Base-by-base conservation (phyloP, 1,284 basidiomycete genomes). In the Ceratobasidium sp. region DNA sequence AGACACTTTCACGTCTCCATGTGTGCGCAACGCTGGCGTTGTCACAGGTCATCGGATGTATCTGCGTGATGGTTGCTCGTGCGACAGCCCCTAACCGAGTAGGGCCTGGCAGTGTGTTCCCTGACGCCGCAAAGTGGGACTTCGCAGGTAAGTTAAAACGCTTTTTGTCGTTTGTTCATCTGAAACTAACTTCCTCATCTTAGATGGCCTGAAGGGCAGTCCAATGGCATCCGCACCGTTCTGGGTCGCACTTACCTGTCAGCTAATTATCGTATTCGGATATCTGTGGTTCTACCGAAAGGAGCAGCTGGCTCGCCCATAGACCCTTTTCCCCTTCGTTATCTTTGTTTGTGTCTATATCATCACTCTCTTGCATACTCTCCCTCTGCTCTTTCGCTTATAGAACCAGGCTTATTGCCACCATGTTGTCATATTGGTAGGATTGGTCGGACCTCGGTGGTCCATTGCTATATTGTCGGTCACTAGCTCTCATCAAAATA, bases 251-350 rank as follows among this genome's bases (percentile, higher is more conserved):
- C 85, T 97, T 49, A 76, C 88, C 9, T 92, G 88, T 80, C 92
- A 93, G 80, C 80, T 96, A 74, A 81, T 95, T 77, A 95, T 97
- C 80, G 93, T 96, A 74, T 83, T 91, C 76, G 95, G 95, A 27
- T 97, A 96, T 85, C 95, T 96, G 85, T 92, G 92, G 92, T 95
- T 96, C 88, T 97, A 94, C 82, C 90, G 92, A 80, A 93, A 93
- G 83, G 92, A 94, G 82, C 92, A 94, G 81, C 87, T 94, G 48
- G 58, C 71, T 73, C 71, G 71, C 71, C 71, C 71, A 51, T 73
- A 73, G 49, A 62, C 59, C 37, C 43, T 73, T 48, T 24, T 53
- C 53, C 14, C 31, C 63, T 53, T 65, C 29, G 22, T 77, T 37
- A 54, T 27, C 31, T 64, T 48, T 31, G 39, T 27, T 63, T 63